Conservation (phyloP, 768 basidiomycete genomes). For the Steccherinum ochraceum region DNA sequence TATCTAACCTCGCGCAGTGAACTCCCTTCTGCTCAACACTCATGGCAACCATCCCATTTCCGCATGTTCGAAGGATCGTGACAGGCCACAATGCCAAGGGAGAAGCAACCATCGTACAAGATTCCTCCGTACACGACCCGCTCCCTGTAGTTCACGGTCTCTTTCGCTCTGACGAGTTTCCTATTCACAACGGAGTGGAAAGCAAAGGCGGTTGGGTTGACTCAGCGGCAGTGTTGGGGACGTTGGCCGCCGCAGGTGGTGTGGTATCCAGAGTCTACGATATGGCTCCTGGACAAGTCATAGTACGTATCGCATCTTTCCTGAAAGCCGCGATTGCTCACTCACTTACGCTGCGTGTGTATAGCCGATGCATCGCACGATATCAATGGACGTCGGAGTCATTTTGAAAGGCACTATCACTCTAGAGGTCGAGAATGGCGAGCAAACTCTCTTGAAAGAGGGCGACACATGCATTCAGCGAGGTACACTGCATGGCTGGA, state of each 20-base stretch:
- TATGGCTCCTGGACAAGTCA: background rate
- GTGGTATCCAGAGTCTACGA: background rate
- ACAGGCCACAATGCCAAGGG: conserved; percentile 17
- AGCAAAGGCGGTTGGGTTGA: background rate
- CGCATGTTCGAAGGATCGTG: conserved; percentile 16
- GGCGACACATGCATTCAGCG: conserved; percentile 21
- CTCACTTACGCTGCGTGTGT: too few relatives aligned
- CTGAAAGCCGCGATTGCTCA: too few relatives aligned
- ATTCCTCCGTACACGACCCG: background rate
- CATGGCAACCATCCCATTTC: background rate
- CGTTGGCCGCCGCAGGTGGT: background rate
- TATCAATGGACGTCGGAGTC: conserved; percentile 20
- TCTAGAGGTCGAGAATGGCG: conserved; percentile 18
- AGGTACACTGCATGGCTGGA: conserved; percentile 20
- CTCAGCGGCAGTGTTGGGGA: background rate
- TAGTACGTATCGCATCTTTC: background rate
- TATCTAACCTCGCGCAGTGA: too few relatives aligned
- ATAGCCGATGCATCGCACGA: conserved; percentile 13
- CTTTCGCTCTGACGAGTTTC: background rate
- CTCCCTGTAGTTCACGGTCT: background rate
- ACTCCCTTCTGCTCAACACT: too few relatives aligned
- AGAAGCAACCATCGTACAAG: conserved; percentile 13
- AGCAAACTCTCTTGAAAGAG: conserved; percentile 14
- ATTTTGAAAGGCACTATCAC: conserved; percentile 15
- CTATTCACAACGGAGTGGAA: background rate